Evolutionary conservation across 257 asterid species (phyloP).

Genomic region (Thymus quinquecostatus): DNA sequence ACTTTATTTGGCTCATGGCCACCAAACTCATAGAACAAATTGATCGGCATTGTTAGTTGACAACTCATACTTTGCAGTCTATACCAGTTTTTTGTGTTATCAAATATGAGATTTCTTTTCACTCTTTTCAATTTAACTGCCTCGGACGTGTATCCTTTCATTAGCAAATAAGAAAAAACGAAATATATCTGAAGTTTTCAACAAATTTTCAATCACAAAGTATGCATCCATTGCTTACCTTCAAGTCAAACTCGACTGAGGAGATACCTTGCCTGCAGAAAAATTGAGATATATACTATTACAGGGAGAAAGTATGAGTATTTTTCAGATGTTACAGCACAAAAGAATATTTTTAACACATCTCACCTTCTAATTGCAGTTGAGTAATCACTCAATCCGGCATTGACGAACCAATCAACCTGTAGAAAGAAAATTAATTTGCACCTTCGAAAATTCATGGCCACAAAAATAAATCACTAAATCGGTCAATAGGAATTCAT

Average conservation of each 20-base stretch:
- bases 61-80: not conserved
- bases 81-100: not conserved
- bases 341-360: not conserved
- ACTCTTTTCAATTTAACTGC: not conserved
- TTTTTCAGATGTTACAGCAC: not conserved
- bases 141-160: not conserved
- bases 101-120: not conserved
- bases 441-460: too few relatives aligned
- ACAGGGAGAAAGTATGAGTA: slow-evolving; percentile 6
- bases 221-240: slow-evolving; percentile 52
- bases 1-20: not conserved
- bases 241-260: slow-evolving; percentile 82
- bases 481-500: slow-evolving; percentile 30
- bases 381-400: slow-evolving; percentile 27
- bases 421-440: slow-evolving; percentile 17
- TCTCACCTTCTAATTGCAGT: slow-evolving; percentile 39
- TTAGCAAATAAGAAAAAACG: slow-evolving; percentile 10
- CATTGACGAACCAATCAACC: slow-evolving; percentile 48
- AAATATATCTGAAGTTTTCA: slow-evolving; percentile 1
- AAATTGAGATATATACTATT: not conserved
- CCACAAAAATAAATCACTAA: not conserved
- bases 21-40: not conserved
- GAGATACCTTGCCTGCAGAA: slow-evolving; percentile 74
- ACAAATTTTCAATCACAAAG: slow-evolving; percentile 19
- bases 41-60: not conserved